phyloP scores from a whole-genome alignment of 768 basidiomycete genomes.

The Gymnopilus junonius region DNA sequence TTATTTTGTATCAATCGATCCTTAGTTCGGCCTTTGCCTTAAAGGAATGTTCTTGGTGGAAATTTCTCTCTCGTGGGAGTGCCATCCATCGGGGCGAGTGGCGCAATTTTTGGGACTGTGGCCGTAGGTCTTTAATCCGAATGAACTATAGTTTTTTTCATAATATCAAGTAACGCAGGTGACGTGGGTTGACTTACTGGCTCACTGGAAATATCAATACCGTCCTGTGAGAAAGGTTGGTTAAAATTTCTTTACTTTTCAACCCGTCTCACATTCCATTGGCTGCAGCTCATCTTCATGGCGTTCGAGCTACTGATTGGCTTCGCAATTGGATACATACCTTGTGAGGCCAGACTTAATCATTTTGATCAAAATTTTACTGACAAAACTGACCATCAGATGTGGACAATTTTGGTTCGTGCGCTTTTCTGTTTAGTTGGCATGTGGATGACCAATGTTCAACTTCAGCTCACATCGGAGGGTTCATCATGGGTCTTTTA shows the following conservation, averaged over 20 bases:
- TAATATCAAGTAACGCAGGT: conserved; percentile 40
- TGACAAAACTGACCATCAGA: conserved; percentile 39
- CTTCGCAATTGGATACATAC: conserved; percentile 82
- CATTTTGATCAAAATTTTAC: not conserved
- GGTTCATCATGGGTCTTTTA: conserved; percentile 84
- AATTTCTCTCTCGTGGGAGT: conserved; percentile 91
- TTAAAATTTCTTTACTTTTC: not conserved
- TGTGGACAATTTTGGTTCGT: conserved; percentile 88
- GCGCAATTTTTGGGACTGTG: conserved; percentile 89
- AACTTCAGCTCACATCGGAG: conserved; percentile 80
- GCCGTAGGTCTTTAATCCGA: conserved; percentile 51
- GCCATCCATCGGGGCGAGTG: conserved; percentile 91
- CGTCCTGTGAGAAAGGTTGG: conserved; percentile 78
- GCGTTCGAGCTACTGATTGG: conserved; percentile 87
- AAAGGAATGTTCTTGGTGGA: conserved; percentile 85
- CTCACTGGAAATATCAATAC: conserved; percentile 92
- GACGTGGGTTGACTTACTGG: conserved; percentile 86
- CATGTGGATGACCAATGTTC: not conserved
- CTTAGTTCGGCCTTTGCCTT: not conserved
- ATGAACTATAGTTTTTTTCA: not conserved
- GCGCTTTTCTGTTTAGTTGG: not conserved
- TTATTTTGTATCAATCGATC: not conserved
- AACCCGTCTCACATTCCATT: not conserved
- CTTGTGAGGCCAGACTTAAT: conserved; percentile 60
- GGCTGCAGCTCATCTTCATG: conserved; percentile 75